A percentile compares a stretch with the other conserved stretches of the same genome.
Evolutionary conservation across 495 filamentous ascomycete genomes (phyloP).

Genomic region (Margaritispora aquatica): DNA sequence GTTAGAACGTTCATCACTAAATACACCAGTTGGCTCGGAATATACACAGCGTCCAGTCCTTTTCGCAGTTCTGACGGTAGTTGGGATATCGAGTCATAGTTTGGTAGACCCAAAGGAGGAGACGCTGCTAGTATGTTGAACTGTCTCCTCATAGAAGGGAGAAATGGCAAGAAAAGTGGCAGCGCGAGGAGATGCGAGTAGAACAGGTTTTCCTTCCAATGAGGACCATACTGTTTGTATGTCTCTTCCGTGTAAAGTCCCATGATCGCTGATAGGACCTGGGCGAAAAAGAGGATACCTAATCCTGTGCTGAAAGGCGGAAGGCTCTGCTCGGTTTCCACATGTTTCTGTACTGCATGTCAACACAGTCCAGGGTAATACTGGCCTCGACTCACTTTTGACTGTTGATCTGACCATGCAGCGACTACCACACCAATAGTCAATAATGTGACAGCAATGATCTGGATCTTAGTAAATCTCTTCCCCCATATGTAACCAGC

Average conservation of each 20-base stretch:
- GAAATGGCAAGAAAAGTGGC: slow-evolving; percentile 56
- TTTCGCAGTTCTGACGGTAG: slow-evolving; percentile 26
- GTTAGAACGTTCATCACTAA: slow-evolving; percentile 78
- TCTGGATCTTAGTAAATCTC: slow-evolving; percentile 72
- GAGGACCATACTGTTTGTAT: slow-evolving; percentile 75
- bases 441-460: slow-evolving; percentile 71
- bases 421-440: slow-evolving; percentile 81
- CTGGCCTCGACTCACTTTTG: slow-evolving; percentile 50
- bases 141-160: slow-evolving; percentile 42
- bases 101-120: slow-evolving; percentile 36
- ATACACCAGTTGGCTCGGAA: slow-evolving; percentile 68
- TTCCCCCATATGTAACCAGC: slow-evolving; percentile 82
- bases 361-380: not conserved
- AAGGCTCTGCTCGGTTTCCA: slow-evolving; percentile 24
- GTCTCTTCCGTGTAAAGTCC: slow-evolving; percentile 89
- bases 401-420: slow-evolving; percentile 80
- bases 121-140: slow-evolving; percentile 44
- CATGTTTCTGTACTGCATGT: slow-evolving; percentile 18
- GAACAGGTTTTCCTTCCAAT: slow-evolving; percentile 96
- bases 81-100: slow-evolving; percentile 22
- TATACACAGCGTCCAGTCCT: slow-evolving; percentile 31
- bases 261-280: slow-evolving; percentile 87
- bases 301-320: slow-evolving; percentile 68
- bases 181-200: slow-evolving; percentile 81
- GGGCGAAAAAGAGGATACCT: slow-evolving; percentile 76